Conservation (phyloP, 805 yeast species). For the Candida coleopterorum region DNA sequence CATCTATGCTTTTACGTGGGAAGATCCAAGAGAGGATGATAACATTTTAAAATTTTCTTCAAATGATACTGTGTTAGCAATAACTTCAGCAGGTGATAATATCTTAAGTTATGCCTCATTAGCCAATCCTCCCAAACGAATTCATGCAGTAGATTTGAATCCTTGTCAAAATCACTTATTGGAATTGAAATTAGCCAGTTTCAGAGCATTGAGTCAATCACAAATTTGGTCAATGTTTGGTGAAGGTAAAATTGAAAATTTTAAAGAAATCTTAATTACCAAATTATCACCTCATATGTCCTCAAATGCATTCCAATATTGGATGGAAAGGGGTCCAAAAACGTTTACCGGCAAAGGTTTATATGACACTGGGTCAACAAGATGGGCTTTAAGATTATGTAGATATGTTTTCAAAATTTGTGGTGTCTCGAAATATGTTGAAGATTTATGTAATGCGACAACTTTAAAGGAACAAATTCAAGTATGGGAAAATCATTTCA, state of each 20-base stretch:
- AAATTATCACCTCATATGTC: slow-evolving; percentile 68
- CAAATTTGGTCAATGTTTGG: slow-evolving; percentile 78
- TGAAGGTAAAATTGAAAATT: slow-evolving; percentile 55
- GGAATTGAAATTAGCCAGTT: slow-evolving; percentile 72
- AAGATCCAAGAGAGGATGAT: slow-evolving; percentile 80
- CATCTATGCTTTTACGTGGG: slow-evolving; percentile 89
- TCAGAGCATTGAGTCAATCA: slow-evolving; percentile 50
- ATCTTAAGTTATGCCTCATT: slow-evolving; percentile 67
- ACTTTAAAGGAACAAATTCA: slow-evolving; percentile 57
- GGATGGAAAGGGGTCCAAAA: slow-evolving; percentile 60
- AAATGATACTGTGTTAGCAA: slow-evolving; percentile 72
- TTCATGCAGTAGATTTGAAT: slow-evolving; percentile 82
- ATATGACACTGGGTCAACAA: slow-evolving; percentile 77
- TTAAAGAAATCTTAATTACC: slow-evolving; percentile 41
- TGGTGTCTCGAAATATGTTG: slow-evolving; percentile 49
- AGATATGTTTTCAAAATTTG: slow-evolving; percentile 52
- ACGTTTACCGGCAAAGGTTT: slow-evolving; percentile 65
- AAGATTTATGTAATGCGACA: slow-evolving; percentile 51
- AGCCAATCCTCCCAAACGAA: slow-evolving; percentile 67
- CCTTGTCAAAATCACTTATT: slow-evolving; percentile 79
- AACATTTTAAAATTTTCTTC: slow-evolving; percentile 55
- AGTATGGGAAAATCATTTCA: slow-evolving; percentile 59
- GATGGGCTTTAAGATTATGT: slow-evolving; percentile 79
- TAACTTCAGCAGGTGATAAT: slow-evolving; percentile 86
- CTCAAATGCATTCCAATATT: slow-evolving; percentile 75